Evolutionary conservation across 345 rosid species (phyloP).

Genomic region (Salix caprea): DNA sequence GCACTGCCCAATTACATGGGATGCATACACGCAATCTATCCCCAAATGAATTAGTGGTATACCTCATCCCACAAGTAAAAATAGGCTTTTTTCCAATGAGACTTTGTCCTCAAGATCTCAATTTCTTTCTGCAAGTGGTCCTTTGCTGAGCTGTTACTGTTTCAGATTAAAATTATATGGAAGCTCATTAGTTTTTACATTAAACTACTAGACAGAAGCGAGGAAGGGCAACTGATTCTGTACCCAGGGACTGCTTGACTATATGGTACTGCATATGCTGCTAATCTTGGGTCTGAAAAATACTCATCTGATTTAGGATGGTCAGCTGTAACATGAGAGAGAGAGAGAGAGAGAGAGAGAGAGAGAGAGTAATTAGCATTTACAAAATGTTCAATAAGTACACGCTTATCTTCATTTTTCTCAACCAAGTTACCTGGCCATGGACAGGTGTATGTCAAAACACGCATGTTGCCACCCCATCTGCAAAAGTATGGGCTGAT

Average conservation of each 20-base stretch:
- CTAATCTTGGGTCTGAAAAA: slow-evolving; percentile 78
- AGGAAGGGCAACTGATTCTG: slow-evolving; percentile 25
- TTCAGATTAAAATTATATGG: slow-evolving; percentile 34
- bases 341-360: neutral
- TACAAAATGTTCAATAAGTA: neutral
- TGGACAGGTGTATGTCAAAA: slow-evolving; percentile 88
- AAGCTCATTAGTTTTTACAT: slow-evolving; percentile 30
- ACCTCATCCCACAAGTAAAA: slow-evolving; percentile 99
- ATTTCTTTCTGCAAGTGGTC: slow-evolving; percentile 82
- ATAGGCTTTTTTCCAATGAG: slow-evolving; percentile 96
- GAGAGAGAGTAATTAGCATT: neutral
- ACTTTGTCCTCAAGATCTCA: slow-evolving; percentile 75
- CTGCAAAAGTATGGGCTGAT: slow-evolving; percentile 93
- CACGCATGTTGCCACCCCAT: slow-evolving; percentile 97
- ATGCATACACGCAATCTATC: neutral
- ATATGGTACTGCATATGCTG: slow-evolving; percentile 91
- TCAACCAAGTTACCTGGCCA: slow-evolving; percentile 69
- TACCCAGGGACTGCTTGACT: slow-evolving; percentile 63
- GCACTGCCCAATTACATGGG: neutral
- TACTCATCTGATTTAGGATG: slow-evolving; percentile 90
- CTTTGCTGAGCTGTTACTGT: slow-evolving; percentile 58
- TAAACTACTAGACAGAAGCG: slow-evolving; percentile 30
- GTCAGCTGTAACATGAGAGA: slow-evolving; percentile 49
- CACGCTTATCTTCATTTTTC: neutral
- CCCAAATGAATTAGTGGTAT: neutral